Conservation (phyloP, 352 stramenopile species). For the Pythium graminicola region DNA sequence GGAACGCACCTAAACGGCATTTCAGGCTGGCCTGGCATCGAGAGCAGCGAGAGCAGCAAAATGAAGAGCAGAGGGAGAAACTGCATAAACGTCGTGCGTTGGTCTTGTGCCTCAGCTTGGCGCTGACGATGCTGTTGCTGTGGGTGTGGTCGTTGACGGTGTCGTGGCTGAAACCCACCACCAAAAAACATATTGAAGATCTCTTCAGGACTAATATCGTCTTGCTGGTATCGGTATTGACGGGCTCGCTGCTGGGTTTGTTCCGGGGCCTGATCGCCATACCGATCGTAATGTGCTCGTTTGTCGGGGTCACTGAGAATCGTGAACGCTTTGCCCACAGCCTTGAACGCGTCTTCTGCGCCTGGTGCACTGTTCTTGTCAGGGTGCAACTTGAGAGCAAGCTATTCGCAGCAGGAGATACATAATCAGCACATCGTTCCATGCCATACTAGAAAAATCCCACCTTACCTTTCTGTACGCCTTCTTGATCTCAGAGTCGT, state of each 20-base stretch:
- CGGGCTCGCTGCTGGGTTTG: conserved; percentile 27
- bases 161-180: conserved; percentile 61
- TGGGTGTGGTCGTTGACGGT: conserved; percentile 25
- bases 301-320: conserved; percentile 87
- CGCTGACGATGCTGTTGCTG: conserved; percentile 41
- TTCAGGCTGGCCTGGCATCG: conserved; percentile 58
- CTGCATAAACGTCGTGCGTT: conserved; percentile 57
- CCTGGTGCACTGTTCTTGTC: conserved; percentile 95
- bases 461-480: conserved; percentile 81
- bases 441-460: not conserved
- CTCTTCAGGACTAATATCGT: conserved; percentile 86
- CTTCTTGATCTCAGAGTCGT: conserved; percentile 88
- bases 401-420: conserved; percentile 23
- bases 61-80: conserved; percentile 84
- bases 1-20: conserved; percentile 68
- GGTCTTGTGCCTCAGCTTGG: conserved; percentile 32
- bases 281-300: conserved; percentile 80
- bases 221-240: conserved; percentile 54
- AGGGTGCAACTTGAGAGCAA: conserved; percentile 85
- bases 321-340: conserved; percentile 90
- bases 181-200: conserved; percentile 93
- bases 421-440: not conserved
- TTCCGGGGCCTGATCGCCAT: conserved; percentile 50
- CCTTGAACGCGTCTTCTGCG: conserved; percentile 98
- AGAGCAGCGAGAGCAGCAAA: conserved; percentile 77